These are phyloP conservation scores for Pythium phragmitis DNA, from an alignment of 352 stramenopile genomes.

Conservation along the genomic window DNA sequence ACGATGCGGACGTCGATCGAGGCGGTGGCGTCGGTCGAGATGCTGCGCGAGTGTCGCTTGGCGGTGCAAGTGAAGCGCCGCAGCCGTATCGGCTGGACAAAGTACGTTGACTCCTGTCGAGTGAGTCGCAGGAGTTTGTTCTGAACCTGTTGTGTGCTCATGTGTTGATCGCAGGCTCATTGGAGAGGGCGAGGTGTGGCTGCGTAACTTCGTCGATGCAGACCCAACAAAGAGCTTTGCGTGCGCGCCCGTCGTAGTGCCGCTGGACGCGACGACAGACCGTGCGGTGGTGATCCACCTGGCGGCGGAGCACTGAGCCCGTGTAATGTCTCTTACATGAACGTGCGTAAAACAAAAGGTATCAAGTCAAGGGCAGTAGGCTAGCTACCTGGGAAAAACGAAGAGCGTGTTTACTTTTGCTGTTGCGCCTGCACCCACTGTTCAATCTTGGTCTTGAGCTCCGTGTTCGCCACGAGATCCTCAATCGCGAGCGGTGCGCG, in stretches of 20 bases:
- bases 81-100: constrained; percentile 15
- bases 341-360: too few species aligned
- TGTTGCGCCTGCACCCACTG: constrained; percentile 40
- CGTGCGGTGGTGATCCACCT: neutral
- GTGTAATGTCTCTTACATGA: neutral
- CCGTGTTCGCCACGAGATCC: constrained; percentile 54
- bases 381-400: too few species aligned
- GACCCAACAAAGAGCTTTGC: neutral
- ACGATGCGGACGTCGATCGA: constrained; percentile 2
- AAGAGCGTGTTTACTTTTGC: constrained; percentile 1
- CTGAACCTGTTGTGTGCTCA: neutral
- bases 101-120: neutral
- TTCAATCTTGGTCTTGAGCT: constrained; percentile 70
- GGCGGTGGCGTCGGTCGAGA: constrained; percentile 2
- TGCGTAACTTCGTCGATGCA: constrained; percentile 2
- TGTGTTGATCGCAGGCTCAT: neutral
- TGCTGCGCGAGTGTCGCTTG: constrained; percentile 16
- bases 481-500: constrained; percentile 84
- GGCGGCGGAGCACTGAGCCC: neutral
- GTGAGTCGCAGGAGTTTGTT: neutral
- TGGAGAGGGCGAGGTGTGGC: constrained; percentile 2
- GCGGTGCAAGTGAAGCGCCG: constrained; percentile 15
- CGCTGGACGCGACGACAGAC: neutral
- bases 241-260: neutral
- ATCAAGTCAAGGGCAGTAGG: too few species aligned